A percentile compares a stretch with the other conserved stretches of the same genome.
These are phyloP conservation scores for Heterobasidion occidentale DNA, from an alignment of 1,284 basidiomycete genomes.

Conservation along the genomic window DNA sequence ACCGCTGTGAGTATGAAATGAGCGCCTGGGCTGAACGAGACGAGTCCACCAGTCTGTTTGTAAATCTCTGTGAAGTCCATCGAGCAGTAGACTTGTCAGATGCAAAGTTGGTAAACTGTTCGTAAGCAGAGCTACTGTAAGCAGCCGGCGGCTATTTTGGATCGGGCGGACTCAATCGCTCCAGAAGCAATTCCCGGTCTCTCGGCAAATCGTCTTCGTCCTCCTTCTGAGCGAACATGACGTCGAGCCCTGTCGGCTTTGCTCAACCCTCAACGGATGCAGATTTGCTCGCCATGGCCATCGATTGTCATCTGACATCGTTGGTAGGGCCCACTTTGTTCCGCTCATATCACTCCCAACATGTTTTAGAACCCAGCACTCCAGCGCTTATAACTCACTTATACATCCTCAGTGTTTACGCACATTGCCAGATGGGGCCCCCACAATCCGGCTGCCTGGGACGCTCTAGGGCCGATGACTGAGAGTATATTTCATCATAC, in stretches of 20 bases:
- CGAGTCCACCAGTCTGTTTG: slow-evolving; percentile 58
- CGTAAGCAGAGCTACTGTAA: neutral
- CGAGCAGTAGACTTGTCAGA: neutral
- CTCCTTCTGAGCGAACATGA: neutral
- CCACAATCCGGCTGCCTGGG: too few relatives aligned
- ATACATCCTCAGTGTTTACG: too few relatives aligned
- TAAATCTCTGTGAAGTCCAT: slow-evolving; percentile 77
- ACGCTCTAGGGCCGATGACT: neutral
- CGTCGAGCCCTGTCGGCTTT: neutral
- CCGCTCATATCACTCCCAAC: too few relatives aligned
- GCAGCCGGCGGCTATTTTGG: too few relatives aligned
- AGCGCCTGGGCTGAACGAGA: slow-evolving; percentile 64
- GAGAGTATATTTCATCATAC: neutral
- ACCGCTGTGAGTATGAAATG: slow-evolving; percentile 70
- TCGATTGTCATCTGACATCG: too few relatives aligned
- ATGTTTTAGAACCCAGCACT: too few relatives aligned
- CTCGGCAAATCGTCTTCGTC: neutral
- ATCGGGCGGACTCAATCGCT: neutral
- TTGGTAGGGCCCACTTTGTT: too few relatives aligned
- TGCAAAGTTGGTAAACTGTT: neutral
- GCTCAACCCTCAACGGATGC: neutral
- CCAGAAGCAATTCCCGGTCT: neutral
- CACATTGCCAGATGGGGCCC: too few relatives aligned
- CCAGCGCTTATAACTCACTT: too few relatives aligned
- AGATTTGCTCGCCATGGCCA: too few relatives aligned